A percentile compares a stretch with the other conserved stretches of the same genome.
These are phyloP conservation scores for Mycena albidolilacea DNA, from an alignment of 768 basidiomycete genomes.

Conservation along the genomic window DNA sequence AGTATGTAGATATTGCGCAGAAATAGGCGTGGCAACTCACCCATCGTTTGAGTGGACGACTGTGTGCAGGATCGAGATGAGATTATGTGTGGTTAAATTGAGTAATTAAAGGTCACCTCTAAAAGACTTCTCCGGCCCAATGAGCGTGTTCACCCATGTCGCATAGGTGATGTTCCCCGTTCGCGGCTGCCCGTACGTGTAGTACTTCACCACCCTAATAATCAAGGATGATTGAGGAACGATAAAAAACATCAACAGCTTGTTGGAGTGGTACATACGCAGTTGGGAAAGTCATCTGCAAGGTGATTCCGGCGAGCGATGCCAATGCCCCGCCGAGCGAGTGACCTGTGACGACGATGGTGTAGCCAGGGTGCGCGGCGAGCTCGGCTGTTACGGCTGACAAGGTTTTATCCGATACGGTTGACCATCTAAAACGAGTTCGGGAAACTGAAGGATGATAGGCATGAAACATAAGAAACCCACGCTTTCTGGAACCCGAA, in stretches of 20 bases:
- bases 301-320: constrained; percentile 53
- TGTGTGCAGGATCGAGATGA: constrained; percentile 9
- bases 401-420: constrained; percentile 49
- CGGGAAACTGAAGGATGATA: background rate
- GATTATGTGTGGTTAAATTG: background rate
- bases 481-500: constrained; percentile 31
- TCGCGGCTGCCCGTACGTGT: constrained; percentile 39
- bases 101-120: constrained; percentile 16
- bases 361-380: constrained; percentile 50
- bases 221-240: background rate
- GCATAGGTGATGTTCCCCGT: constrained; percentile 33
- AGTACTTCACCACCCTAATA: constrained; percentile 7
- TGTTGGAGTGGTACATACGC: constrained; percentile 7
- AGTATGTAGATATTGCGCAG: background rate
- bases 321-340: constrained; percentile 60
- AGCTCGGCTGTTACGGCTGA: constrained; percentile 48
- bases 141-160: constrained; percentile 28
- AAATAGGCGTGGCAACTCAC: constrained; percentile 2
- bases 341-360: constrained; percentile 55
- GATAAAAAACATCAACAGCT: background rate
- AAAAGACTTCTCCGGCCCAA: constrained; percentile 28
- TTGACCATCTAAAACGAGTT: constrained; percentile 45
- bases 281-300: constrained; percentile 48
- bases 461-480: background rate
- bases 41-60: constrained; percentile 38